Conservation (phyloP, 176 grass and related monocot species). For the Themeda triandra region DNA sequence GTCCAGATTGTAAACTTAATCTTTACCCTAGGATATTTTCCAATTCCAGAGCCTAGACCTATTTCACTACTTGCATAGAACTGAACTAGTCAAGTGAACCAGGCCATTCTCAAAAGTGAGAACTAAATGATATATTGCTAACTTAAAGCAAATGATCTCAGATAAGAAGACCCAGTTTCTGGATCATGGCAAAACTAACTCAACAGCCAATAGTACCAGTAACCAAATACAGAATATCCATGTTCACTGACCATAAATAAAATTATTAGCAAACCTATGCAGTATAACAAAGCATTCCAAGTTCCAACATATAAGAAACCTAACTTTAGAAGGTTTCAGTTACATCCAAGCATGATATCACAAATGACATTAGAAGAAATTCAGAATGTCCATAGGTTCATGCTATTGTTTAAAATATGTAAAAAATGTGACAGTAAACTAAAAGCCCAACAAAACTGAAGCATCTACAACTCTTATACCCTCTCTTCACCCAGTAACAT, state of each 20-base stretch:
- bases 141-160: background rate
- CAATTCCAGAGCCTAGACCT: background rate
- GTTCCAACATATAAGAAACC: background rate
- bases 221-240: background rate
- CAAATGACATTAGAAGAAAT: background rate
- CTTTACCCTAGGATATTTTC: background rate
- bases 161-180: background rate
- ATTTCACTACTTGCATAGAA: constrained; percentile 7
- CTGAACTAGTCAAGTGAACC: background rate
- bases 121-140: background rate
- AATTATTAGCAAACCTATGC: background rate
- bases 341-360: background rate
- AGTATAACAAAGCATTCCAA: background rate
- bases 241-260: background rate
- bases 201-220: background rate
- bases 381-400: background rate
- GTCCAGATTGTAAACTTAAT: background rate
- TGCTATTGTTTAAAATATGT: background rate
- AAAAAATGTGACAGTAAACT: background rate
- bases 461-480: background rate
- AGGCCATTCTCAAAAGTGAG: background rate
- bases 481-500: background rate
- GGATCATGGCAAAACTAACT: background rate
- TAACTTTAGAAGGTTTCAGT: background rate
- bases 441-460: background rate